Conservation (phyloP, 176 grass and related monocot genomes). For the Elaeis guineensis region DNA sequence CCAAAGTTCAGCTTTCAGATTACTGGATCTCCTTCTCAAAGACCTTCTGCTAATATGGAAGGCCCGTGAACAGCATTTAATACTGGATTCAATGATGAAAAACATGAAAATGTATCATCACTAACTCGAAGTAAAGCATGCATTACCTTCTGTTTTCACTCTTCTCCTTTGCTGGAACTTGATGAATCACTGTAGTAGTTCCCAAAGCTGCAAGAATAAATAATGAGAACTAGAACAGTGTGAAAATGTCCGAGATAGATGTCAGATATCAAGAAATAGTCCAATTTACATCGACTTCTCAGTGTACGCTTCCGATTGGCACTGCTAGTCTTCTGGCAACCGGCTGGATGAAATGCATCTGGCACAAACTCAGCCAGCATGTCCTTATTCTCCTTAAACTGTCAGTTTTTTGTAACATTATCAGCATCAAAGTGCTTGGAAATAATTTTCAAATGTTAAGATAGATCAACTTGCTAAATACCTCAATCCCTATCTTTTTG, state of each 20-base stretch:
- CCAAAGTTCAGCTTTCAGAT: no score
- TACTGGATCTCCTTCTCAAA: not conserved
- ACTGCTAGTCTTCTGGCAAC: not conserved
- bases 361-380: conserved; percentile 2
- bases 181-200: conserved; percentile 8
- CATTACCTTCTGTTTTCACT: conserved; percentile 17
- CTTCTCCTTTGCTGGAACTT: conserved; percentile 9
- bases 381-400: no score
- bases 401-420: no score
- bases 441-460: no score
- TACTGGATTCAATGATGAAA: no score
- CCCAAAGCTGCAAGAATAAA: conserved; percentile 24
- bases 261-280: no score
- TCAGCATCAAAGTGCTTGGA: no score
- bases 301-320: conserved; percentile 2
- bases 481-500: conserved; percentile 21
- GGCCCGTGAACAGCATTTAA: no score
- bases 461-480: conserved; percentile 6
- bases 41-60: conserved; percentile 23
- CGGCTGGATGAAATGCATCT: conserved; percentile 7
- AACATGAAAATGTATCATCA: no score
- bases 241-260: no score
- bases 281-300: conserved; percentile 22
- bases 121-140: conserved; percentile 8
- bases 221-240: not conserved